Evolutionary conservation across 176 grass and related monocot species (phyloP).

Genomic region (Poa annua): DNA sequence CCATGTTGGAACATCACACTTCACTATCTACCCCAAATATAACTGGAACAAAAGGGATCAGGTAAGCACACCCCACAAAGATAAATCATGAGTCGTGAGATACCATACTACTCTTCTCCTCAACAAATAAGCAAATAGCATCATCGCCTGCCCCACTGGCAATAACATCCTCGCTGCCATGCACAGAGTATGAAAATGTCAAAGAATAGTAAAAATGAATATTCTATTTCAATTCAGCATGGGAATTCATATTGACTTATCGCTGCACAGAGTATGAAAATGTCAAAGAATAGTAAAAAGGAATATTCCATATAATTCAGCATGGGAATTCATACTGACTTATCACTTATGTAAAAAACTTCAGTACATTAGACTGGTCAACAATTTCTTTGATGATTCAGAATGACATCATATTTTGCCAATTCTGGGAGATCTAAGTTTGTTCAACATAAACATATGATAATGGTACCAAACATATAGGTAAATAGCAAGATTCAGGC

Average conservation of each 20-base stretch:
- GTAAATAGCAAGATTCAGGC: conserved; percentile 22
- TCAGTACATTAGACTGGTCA: background rate
- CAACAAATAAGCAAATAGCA: conserved; percentile 75
- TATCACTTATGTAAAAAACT: conserved; percentile 8
- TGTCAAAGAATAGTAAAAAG: conserved; percentile 34
- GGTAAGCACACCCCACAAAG: conserved; percentile 14
- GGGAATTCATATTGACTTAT: background rate
- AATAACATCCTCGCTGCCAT: conserved; percentile 77
- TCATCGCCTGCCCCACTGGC: conserved; percentile 85
- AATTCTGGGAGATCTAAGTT: background rate
- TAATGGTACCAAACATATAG: conserved; percentile 3
- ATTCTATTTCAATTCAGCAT: conserved; percentile 28
- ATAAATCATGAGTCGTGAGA: conserved; percentile 26
- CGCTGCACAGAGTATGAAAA: conserved; percentile 35
- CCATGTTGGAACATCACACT: conserved; percentile 15
- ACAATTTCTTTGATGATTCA: conserved; percentile 1
- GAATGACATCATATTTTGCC: background rate
- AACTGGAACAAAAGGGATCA: background rate
- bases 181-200: conserved; percentile 39
- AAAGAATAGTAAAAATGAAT: conserved; percentile 30
- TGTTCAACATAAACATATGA: background rate
- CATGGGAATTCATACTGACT: background rate
- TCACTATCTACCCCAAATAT: conserved; percentile 4
- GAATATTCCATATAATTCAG: conserved; percentile 24
- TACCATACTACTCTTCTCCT: conserved; percentile 70